phyloP scores from a whole-genome alignment of 31 red algal species.

The Endocladia muricata region DNA sequence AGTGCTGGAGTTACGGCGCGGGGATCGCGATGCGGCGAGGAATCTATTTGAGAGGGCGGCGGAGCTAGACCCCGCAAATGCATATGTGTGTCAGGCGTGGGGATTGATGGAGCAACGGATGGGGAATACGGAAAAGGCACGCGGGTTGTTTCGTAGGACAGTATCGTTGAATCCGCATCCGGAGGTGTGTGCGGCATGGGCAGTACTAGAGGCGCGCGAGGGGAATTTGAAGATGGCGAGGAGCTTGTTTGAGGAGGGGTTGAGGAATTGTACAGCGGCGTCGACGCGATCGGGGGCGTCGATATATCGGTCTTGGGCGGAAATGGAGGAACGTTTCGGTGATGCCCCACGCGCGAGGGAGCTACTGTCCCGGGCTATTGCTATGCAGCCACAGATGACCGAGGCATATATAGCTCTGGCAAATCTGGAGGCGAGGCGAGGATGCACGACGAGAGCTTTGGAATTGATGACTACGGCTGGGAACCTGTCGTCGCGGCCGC shows the following conservation, averaged over 20 bases:
- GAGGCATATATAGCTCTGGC: slow-evolving; percentile 70
- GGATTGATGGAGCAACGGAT: slow-evolving; percentile 86
- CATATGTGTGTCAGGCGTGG: slow-evolving; percentile 96
- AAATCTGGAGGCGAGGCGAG: slow-evolving; percentile 66
- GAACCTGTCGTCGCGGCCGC: slow-evolving; percentile 28
- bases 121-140: slow-evolving; percentile 74
- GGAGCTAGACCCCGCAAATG: slow-evolving; percentile 73
- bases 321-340: slow-evolving; percentile 73
- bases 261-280: slow-evolving; percentile 21
- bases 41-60: slow-evolving; percentile 74
- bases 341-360: slow-evolving; percentile 63
- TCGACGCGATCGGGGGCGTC: slow-evolving; percentile 17
- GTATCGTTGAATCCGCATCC: slow-evolving; percentile 33
- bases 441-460: slow-evolving; percentile 43
- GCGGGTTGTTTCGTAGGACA: slow-evolving; percentile 67
- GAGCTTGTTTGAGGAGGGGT: slow-evolving; percentile 70
- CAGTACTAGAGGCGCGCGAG: slow-evolving; percentile 78
- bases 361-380: slow-evolving; percentile 71
- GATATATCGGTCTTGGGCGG: slow-evolving; percentile 64
- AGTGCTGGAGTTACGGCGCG: slow-evolving; percentile 79
- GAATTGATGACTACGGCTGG: slow-evolving; percentile 59
- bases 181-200: slow-evolving; percentile 87
- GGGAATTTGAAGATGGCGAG: slow-evolving; percentile 65
- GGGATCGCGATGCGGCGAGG: slow-evolving; percentile 69
- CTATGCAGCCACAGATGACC: slow-evolving; percentile 29